Base-by-base conservation (phyloP, 805 yeast genomes). In the Candida insectalens region DNA sequence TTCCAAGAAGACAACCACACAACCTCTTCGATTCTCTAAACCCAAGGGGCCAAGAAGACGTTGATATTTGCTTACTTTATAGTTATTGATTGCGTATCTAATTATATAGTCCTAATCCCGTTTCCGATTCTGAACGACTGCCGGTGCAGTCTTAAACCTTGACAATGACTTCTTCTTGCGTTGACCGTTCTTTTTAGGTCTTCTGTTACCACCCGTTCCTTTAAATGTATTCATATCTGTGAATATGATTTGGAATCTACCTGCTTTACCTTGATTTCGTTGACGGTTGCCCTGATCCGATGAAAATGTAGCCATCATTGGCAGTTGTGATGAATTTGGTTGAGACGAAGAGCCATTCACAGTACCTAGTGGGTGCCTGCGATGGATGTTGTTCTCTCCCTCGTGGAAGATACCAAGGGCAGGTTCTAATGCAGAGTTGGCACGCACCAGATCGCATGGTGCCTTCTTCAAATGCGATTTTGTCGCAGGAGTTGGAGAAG, bases 31-130 rank as follows among this genome's bases (percentile, higher is more conserved):
- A 40, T 70, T 71, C 40, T 53, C 59, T 37, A 79, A 74, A 56
- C 92, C 92, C 30, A 71, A 67, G 45, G 85, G 88, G 10, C 89
- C 92, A 25, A 69, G 79, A 46, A 67, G 76, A 46, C 65, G 69
- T 13, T 31, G 28, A 30, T 13, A 32, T 38, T 43, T 19, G 32
- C 40, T 30, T 39, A 41, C 30, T 34, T 39, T 30, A 12, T 27
- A 25, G 25, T n/a, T n/a, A n/a, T n/a, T n/a, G n/a, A 28, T 8
- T 18, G 17, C 14, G 6, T 17, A 4, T 22, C 26, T 16, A 10
- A 6, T 22, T 21, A 10, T 8, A 21, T 21, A 21, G 23, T 21
- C n/a, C n/a, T 13, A 25, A 10, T 7, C 27, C 7, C 17, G 12
- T 6, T 7, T 25, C 16, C 29, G 36, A 14, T 34, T 29, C 16